Base-by-base conservation (phyloP, 768 basidiomycete species). In the Clavulina sp. region DNA sequence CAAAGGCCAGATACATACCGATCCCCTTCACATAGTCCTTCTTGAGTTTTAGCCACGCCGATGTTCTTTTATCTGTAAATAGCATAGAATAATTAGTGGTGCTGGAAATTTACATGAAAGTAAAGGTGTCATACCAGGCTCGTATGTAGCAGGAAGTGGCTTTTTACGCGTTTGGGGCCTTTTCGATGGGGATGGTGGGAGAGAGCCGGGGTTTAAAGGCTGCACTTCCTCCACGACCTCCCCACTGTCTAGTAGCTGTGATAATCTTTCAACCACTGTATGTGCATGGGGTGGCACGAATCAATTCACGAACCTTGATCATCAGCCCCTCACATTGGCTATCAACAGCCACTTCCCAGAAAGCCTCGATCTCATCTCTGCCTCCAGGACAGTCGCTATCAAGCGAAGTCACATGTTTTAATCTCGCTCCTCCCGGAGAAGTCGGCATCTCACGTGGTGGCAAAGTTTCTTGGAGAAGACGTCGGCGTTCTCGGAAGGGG, bases 251-350 rank as follows among this genome's bases (percentile, higher is more conserved):
- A 89, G 68, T 9, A 91, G 68, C 81, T 84, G 54, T 21, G 41
- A 51, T 24, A 52, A 29, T 55, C 34, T 50, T 36, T 48, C 19
- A 24, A 30, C 44, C 57, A 16, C 43, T 30, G 28, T 40, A 52
- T 32, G 16, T 41, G 41, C 32, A 18, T 29, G 53, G 38, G 43
- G 38, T 24, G 40, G 18, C 23, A 48, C 18, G n/a, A 24, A 30
- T 28, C 32, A 34, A 47, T 41, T 26, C 28, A 57, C 69, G 26
- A 40, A 80, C 82, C 66, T 95, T 95, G 60, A 93, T 73, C 89
- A 95, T 92, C 56, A 93, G 68, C n/a, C 91, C 91, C 64, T 95
- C 91, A 52, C 81, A 84, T 51, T 78, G 77, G 60, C 79, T 79
- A 60, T 77, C 75, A 23, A 88, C 72, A 2, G 84, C 80, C 53